phyloP scores from a whole-genome alignment of 2,329 filamentous ascomycete genomes.

The Ascosphaera pollenicola region DNA sequence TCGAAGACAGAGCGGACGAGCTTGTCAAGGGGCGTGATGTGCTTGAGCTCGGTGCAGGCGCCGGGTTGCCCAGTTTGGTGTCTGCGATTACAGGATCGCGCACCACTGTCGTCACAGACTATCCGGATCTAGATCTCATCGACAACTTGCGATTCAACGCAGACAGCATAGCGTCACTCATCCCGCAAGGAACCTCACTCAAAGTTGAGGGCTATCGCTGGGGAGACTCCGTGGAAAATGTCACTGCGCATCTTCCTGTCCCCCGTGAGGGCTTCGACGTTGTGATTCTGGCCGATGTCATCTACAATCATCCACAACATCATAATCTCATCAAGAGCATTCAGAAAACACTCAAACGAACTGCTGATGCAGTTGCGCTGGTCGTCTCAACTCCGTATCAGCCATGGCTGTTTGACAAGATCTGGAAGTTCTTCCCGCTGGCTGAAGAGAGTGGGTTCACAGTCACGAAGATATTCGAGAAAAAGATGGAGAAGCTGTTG shows the following conservation, averaged over 20 bases:
- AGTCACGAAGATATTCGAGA: constrained; percentile 63
- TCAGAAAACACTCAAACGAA: constrained; percentile 37
- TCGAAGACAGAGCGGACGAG: constrained; percentile 41
- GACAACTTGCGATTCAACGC: constrained; percentile 62
- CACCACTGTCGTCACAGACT: constrained; percentile 61
- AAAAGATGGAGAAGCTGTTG: constrained; percentile 63
- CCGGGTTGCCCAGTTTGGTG: constrained; percentile 62
- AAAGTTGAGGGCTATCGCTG: constrained; percentile 58
- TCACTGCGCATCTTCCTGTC: constrained; percentile 36
- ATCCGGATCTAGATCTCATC: constrained; percentile 66
- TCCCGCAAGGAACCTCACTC: constrained; percentile 21
- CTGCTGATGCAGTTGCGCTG: constrained; percentile 38
- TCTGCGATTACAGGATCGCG: constrained; percentile 50
- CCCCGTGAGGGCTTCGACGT: constrained; percentile 41
- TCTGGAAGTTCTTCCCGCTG: constrained; percentile 67
- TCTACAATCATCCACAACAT: constrained; percentile 85
- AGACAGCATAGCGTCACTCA: constrained; percentile 26
- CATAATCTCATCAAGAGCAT: constrained; percentile 53
- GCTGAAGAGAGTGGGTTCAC: constrained; percentile 46
- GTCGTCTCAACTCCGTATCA: constrained; percentile 92
- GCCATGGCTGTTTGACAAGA: constrained; percentile 70
- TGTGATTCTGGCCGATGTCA: constrained; percentile 64
- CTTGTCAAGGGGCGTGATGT: constrained; percentile 48
- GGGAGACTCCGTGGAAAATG: constrained; percentile 40
- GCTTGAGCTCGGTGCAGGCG: constrained; percentile 74